Evolutionary conservation across 23 red algal genomes (phyloP), one percentile per base, ranked within the genome.

Genomic region (Gracilaria vermiculophylla): DNA sequence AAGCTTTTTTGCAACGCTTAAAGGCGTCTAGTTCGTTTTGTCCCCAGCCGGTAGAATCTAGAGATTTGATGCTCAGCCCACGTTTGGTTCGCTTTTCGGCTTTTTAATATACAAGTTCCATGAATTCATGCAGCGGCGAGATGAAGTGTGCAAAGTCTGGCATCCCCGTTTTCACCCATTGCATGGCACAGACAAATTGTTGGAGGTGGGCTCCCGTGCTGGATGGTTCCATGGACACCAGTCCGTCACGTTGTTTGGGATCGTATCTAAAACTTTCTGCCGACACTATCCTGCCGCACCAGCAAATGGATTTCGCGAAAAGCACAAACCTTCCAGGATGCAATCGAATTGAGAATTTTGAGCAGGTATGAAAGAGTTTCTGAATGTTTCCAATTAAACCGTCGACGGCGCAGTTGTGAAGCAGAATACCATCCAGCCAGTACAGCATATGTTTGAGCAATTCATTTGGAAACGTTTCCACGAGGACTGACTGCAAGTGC

Each of bases 261-360:
- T 83, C 60, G 16, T 48, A 47, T 4, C 75, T 24, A 8, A 83
- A 28, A 19, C 54, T 57, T n/a, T n/a, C 55, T 12, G 58, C 43
- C 1, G 0, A 32, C 33, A 84, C 50, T 0, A 84, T 44, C 31
- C 80, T 17, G 28, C 80, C 80, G 3, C 58, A 64, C 56, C 80
- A 84, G 10, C 57, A 0, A 39, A 47, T 54, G 8, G n/a, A 33
- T 1, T 7, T 84, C 2, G 62, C 7, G 37, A 84, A 84, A 0
- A 84, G 36, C 1, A 49, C 47, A n/a, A 57, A 11, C 32, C 70
- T 84, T 7, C 23, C 54, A n/a, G 80, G 58, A n/a, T 84, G 80
- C 3, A 84, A 1, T 2, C 62, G 60, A 24, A 67, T 51, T 5
- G 5, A 33, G 41, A 48, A 50, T 20, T 47, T 10, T 1, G 13